Evolutionary conservation across 768 basidiomycete genomes (phyloP).

Genomic region (Gymnopilus junonius): DNA sequence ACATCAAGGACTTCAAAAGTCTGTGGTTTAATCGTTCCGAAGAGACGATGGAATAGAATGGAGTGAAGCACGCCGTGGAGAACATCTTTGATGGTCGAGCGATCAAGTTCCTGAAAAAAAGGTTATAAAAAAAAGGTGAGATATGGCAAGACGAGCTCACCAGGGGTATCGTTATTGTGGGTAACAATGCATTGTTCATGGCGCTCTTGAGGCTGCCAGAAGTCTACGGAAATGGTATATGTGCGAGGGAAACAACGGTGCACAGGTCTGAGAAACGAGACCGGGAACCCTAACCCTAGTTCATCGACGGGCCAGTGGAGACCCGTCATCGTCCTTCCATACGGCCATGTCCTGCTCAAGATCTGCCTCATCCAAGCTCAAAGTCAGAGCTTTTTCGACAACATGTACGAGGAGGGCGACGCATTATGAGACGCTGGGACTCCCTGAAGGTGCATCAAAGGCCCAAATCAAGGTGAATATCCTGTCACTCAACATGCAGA

Average conservation of each 20-base stretch:
- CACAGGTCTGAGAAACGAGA: background rate
- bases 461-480: conserved; percentile 25
- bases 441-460: conserved; percentile 21
- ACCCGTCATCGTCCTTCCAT: background rate
- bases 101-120: conserved; percentile 64
- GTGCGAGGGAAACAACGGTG: background rate
- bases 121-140: background rate
- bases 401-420: conserved; percentile 15
- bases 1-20: conserved; percentile 83
- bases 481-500: background rate
- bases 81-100: conserved; percentile 73
- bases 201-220: background rate
- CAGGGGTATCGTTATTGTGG: conserved; percentile 55
- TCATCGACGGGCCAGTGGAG: background rate
- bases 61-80: conserved; percentile 79
- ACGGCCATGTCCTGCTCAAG: conserved; percentile 1
- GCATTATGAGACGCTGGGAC: conserved; percentile 23
- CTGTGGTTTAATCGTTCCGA: conserved; percentile 78
- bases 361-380: background rate
- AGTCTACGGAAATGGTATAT: background rate
- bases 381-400: conserved; percentile 8
- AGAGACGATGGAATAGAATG: conserved; percentile 82
- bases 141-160: conserved; percentile 28
- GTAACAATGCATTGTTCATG: conserved; percentile 33
- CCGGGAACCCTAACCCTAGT: conserved; percentile 9